Conservation (phyloP, 192 early-diverging fungal species). For the Dispira parvispora region DNA sequence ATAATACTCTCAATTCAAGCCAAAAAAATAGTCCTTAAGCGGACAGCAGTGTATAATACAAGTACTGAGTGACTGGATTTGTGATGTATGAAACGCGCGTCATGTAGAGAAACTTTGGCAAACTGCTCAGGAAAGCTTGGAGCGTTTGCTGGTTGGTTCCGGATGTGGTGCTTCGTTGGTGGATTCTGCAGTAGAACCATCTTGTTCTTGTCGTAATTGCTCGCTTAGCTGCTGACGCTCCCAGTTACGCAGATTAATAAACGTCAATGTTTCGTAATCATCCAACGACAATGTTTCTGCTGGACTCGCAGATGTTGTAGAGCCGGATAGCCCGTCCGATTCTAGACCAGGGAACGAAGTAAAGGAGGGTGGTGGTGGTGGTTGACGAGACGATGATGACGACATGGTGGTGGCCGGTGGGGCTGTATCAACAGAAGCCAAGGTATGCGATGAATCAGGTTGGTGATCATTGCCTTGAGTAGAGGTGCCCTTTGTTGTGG, state of each 20-base stretch:
- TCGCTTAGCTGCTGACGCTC: background rate
- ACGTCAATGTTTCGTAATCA: slow-evolving; percentile 9
- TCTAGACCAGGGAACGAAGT: background rate
- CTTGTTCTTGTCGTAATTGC: background rate
- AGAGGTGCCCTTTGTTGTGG: too few relatives aligned
- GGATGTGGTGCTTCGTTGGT: background rate
- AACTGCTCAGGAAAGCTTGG: too few relatives aligned
- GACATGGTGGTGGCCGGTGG: background rate
- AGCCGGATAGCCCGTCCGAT: background rate
- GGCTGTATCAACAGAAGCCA: background rate
- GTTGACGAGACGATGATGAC: background rate
- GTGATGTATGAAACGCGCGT: too few relatives aligned
- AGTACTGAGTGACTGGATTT: too few relatives aligned
- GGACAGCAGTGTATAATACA: too few relatives aligned
- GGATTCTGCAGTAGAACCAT: background rate
- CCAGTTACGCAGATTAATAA: background rate
- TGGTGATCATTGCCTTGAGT: background rate
- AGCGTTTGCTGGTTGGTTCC: background rate
- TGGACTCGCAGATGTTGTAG: background rate
- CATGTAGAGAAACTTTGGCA: too few relatives aligned
- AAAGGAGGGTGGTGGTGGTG: background rate
- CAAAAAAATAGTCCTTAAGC: too few relatives aligned
- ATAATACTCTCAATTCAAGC: too few relatives aligned
- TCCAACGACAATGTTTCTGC: background rate
- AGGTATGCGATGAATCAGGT: background rate